phyloP scores from a whole-genome alignment of 176 grass and related monocot genomes.

The Carex cristatella region DNA sequence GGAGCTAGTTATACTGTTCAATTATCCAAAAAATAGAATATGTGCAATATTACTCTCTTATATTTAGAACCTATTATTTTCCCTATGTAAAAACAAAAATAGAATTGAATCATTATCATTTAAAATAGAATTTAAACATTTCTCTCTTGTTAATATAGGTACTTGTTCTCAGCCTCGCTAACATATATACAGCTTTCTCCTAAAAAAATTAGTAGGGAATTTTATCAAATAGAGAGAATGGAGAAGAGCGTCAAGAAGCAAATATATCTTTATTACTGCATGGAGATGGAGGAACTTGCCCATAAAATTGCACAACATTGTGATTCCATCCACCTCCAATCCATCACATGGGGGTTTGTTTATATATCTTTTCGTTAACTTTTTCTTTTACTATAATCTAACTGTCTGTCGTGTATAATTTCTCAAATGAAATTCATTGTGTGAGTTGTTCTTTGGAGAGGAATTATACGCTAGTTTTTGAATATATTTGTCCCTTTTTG shows the following conservation, averaged over 20 bases:
- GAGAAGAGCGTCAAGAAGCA: conserved; percentile 53
- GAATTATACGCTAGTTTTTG: no score
- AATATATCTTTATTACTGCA: conserved; percentile 78
- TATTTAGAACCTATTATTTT: background rate
- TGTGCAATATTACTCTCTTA: no score
- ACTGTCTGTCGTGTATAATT: background rate
- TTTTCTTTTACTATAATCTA: background rate
- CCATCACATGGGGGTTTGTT: conserved; percentile 75
- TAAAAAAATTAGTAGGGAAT: background rate
- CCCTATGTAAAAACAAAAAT: no score
- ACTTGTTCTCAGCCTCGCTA: background rate
- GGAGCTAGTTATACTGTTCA: no score
- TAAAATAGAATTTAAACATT: background rate
- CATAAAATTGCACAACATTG: conserved; percentile 47
- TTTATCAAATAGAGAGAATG: background rate
- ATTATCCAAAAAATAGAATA: no score
- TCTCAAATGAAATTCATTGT: background rate
- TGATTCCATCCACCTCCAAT: conserved; percentile 68
- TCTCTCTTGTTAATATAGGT: background rate
- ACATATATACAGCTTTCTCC: background rate
- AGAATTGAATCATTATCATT: background rate
- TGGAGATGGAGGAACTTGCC: conserved; percentile 75
- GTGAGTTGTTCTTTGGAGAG: no score
- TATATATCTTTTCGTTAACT: background rate
- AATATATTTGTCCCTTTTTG: no score